Conservation (phyloP, 192 early-diverging fungal species). For the Backusella macrospora region DNA sequence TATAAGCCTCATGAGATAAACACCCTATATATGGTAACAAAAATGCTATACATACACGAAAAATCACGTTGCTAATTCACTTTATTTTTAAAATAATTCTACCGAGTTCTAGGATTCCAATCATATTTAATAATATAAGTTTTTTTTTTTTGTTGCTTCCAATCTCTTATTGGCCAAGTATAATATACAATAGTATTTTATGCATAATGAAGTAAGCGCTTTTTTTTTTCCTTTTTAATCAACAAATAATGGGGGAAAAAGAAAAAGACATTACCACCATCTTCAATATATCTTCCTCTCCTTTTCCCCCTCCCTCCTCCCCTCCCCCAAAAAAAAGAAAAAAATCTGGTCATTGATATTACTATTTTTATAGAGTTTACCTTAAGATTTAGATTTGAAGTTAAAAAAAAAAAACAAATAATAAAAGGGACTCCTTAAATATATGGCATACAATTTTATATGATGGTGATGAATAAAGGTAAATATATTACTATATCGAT, state of each 20-base stretch:
- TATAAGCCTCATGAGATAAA: background rate
- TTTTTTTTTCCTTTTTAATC: background rate
- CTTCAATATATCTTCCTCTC: too few relatives aligned
- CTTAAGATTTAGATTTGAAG: background rate
- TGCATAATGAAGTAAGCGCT: background rate
- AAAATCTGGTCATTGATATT: background rate
- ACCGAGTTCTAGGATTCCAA: conserved; percentile 1
- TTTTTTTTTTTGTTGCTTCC: background rate
- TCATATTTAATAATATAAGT: background rate
- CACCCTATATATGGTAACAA: background rate
- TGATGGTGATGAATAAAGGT: too few relatives aligned
- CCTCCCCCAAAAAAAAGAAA: too few relatives aligned
- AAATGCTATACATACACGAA: background rate
- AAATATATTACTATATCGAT: too few relatives aligned
- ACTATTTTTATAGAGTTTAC: background rate
- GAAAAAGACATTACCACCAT: too few relatives aligned
- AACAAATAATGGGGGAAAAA: background rate
- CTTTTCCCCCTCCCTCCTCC: too few relatives aligned
- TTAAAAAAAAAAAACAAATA: background rate
- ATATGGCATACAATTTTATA: background rate
- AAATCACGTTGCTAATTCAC: background rate
- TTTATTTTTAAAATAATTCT: background rate
- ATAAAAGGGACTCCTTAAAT: conserved; percentile 2
- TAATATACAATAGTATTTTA: conserved; percentile 1
- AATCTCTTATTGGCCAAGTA: background rate